A percentile compares a stretch with the other conserved stretches of the same genome.
These are phyloP conservation scores for Pythium pyrilobum DNA, from an alignment of 352 stramenopile species.

Conservation along the genomic window DNA sequence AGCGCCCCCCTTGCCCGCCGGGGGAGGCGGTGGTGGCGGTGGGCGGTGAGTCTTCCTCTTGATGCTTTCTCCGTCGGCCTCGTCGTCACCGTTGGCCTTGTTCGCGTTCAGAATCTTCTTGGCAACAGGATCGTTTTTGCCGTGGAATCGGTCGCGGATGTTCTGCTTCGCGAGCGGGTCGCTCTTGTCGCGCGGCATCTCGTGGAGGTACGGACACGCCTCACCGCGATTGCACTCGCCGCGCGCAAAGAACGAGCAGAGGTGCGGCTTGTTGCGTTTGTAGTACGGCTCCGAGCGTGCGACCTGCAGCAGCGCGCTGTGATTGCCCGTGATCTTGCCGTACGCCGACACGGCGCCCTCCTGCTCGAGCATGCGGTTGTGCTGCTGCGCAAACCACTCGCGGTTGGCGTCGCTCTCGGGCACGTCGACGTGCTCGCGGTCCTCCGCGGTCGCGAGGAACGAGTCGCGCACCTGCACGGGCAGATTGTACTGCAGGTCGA, in stretches of 20 bases:
- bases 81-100: constrained; percentile 19
- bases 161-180: constrained; percentile 95
- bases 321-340: constrained; percentile 70
- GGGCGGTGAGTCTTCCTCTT: constrained; percentile 19
- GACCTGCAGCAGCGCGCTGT: constrained; percentile 80
- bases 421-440: constrained; percentile 65
- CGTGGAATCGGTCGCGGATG: constrained; percentile 93
- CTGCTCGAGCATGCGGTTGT: constrained; percentile 89
- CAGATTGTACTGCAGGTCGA: constrained; percentile 98
- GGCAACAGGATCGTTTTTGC: constrained; percentile 92
- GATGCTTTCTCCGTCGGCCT: constrained; percentile 21
- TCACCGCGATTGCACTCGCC: constrained; percentile 92
- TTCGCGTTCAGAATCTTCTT: constrained; percentile 72
- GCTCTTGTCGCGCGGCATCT: constrained; percentile 91
- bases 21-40: constrained; percentile 27
- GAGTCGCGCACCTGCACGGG: constrained; percentile 93
- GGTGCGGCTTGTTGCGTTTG: constrained; percentile 87
- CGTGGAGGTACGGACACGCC: constrained; percentile 93
- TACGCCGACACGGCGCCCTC: constrained; percentile 84
- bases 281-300: constrained; percentile 87
- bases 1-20: constrained; percentile 4
- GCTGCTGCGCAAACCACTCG: constrained; percentile 92
- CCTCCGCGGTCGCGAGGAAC: constrained; percentile 61
- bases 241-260: constrained; percentile 95
- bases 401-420: constrained; percentile 93